Evolutionary conservation across 495 filamentous ascomycete genomes (phyloP).

Genomic region (Halenospora varia): DNA sequence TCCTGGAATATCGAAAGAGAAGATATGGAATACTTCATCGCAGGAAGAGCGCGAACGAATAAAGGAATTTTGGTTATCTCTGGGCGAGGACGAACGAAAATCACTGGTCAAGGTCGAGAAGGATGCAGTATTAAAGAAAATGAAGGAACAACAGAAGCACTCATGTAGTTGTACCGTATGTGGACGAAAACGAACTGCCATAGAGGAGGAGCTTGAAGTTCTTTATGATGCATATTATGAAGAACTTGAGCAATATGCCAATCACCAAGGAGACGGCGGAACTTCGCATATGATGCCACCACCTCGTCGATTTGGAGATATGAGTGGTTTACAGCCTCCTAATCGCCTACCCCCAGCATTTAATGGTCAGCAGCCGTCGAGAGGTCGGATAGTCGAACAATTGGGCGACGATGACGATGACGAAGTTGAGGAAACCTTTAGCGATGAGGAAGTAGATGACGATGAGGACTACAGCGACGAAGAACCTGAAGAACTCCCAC

Average conservation of each 20-base stretch:
- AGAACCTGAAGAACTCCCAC: conserved; percentile 61
- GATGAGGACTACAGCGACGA: conserved; percentile 50
- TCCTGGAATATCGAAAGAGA: conserved; percentile 60
- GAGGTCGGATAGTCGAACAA: conserved; percentile 53
- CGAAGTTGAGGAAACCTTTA: conserved; percentile 37
- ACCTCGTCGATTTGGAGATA: conserved; percentile 52
- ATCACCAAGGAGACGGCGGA: conserved; percentile 68
- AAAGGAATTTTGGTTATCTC: conserved; percentile 96
- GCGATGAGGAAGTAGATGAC: conserved; percentile 37
- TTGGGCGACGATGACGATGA: conserved; percentile 61
- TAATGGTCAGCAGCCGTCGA: conserved; percentile 45
- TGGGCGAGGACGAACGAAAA: conserved; percentile 90
- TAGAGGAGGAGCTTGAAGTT: conserved; percentile 98
- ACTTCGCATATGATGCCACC: conserved; percentile 61
- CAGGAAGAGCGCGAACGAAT: conserved; percentile 94
- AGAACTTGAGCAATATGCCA: conserved; percentile 94
- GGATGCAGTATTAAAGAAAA: conserved; percentile 94
- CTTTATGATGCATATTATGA: conserved; percentile 99
- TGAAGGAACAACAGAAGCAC: conserved; percentile 99
- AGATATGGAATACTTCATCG: conserved; percentile 95
- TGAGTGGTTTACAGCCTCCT: conserved; percentile 46
- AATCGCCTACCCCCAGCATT: conserved; percentile 42
- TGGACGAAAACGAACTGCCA: conserved; percentile 92
- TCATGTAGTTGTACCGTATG: conserved; percentile 98
- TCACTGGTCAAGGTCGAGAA: conserved; percentile 97